These are phyloP conservation scores for Crithidia acanthocephali DNA, from an alignment of 208 protist species.

Conservation along the genomic window DNA sequence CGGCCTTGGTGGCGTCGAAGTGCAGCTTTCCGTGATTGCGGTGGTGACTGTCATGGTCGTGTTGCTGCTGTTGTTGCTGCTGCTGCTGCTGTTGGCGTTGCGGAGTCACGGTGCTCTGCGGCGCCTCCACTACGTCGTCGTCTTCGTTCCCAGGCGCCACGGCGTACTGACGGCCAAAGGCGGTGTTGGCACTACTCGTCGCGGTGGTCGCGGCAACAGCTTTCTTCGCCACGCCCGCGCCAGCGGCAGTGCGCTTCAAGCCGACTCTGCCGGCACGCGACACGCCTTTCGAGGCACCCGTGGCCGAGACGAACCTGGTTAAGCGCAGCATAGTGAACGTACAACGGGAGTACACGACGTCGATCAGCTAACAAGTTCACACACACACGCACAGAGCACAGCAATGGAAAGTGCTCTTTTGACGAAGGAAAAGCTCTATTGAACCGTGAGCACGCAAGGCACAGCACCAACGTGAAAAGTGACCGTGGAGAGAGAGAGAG, in stretches of 20 bases:
- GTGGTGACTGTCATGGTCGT: slow-evolving; percentile 16
- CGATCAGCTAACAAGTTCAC: no score
- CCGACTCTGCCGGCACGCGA: not conserved
- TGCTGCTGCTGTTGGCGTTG: not conserved
- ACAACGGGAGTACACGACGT: no score
- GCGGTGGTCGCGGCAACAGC: not conserved
- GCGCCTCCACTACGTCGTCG: slow-evolving; percentile 2
- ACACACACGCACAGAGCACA: no score
- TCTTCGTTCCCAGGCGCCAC: slow-evolving; percentile 12
- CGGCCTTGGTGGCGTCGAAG: slow-evolving; percentile 82
- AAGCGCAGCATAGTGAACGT: not conserved
- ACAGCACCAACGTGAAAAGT: no score
- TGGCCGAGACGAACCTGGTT: not conserved
- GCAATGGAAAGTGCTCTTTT: no score
- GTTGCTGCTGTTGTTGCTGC: not conserved
- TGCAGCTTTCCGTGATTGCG: slow-evolving; percentile 57
- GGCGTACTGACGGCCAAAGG: slow-evolving; percentile 10
- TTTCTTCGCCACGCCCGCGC: slow-evolving; percentile 2
- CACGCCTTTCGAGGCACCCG: slow-evolving; percentile 13
- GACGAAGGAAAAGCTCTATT: no score
- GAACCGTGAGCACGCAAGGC: no score
- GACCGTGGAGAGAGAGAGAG: no score
- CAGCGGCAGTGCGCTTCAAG: not conserved
- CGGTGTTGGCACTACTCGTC: not conserved
- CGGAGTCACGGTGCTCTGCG: not conserved